Base-by-base conservation (phyloP, 2,329 filamentous ascomycete species). In the Fusarium luffae region DNA sequence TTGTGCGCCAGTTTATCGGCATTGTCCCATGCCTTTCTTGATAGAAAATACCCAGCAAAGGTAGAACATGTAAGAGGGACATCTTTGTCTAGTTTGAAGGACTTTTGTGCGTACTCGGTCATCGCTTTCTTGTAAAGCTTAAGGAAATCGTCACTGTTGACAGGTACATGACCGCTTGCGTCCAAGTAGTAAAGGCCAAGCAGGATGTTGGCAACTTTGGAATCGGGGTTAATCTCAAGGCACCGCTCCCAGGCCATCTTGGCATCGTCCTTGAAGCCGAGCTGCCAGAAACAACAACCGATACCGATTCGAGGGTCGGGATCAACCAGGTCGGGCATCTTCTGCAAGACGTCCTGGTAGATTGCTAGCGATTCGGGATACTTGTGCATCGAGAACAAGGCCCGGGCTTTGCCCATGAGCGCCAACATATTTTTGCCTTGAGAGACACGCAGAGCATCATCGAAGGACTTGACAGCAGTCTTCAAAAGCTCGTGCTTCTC, bases 231-330 rank as follows among this genome's bases (percentile, higher is more conserved):
- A 76, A 98, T 86, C 77, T 97, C 93, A 28, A 98, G 82, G 14
- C 92, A 90, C 68, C 96, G 87, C 77, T 97, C 92, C 96, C 96
- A 99, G 14, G 96, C 95, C 49, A 85, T 84, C 77, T 93, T 95
- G 10, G 97, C 96, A 75, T 97, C 93, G 34, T 97, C 93, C 79
- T 97, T 98, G 84, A 93, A 94, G 13, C 94, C 94, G 28, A 99
- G 85, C 79, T 97, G 93, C 96, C 97, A 99, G 79, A 98, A 91
- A 83, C 96, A 99, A 80, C 93, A 96, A 47, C 96, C 96, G 76
- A 99, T 95, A 58, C 96, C 96, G 73, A 99, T 95, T 73, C 97
- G 89, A 72, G 96, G 97, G 79, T 99, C 96, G 1, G 96, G 96
- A 76, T 99, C 96, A 43, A 92, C 89, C 75, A 98, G 85, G 71